These are phyloP conservation scores for Schwanniomyces pseudopolymorphus DNA, from an alignment of 805 yeast genomes.

Conservation along the genomic window DNA sequence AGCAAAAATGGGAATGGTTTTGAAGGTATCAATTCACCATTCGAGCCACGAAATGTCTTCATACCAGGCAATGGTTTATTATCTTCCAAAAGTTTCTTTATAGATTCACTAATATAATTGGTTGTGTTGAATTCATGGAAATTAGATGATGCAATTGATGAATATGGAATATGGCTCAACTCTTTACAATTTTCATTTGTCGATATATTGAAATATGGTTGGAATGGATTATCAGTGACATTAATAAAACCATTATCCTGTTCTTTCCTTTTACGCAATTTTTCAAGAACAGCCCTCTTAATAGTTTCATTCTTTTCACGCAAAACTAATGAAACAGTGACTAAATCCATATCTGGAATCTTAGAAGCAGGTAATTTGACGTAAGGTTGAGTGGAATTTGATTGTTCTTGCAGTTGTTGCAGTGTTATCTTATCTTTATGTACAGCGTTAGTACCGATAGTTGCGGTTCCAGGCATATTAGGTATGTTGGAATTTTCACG, in stretches of 20 bases:
- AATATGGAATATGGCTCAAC: conserved; percentile 69
- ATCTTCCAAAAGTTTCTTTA: conserved; percentile 43
- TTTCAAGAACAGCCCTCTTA: conserved; percentile 81
- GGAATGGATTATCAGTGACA: conserved; percentile 80
- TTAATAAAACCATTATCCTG: conserved; percentile 79
- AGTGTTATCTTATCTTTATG: conserved; percentile 12
- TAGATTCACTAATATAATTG: conserved; percentile 46
- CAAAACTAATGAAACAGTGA: conserved; percentile 74
- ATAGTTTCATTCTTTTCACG: conserved; percentile 76
- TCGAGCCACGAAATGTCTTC: conserved; percentile 47
- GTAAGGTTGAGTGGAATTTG: conserved; percentile 63
- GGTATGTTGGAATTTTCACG: conserved; percentile 14
- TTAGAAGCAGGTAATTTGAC: conserved; percentile 86
- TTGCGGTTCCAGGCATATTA: conserved; percentile 9
- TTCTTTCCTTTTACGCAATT: conserved; percentile 67
- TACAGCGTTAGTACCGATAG: conserved; percentile 12
- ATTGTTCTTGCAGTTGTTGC: conserved; percentile 12
- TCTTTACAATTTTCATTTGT: conserved; percentile 51
- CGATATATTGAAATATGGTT: conserved; percentile 74
- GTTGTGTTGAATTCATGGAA: conserved; percentile 64
- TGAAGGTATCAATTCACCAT: conserved; percentile 50
- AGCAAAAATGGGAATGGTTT: conserved; percentile 50
- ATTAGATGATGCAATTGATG: conserved; percentile 69
- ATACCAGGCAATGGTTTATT: conserved; percentile 48
- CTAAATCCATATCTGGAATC: conserved; percentile 88